A percentile compares a stretch with the other conserved stretches of the same genome.
phyloP scores from a whole-genome alignment of 345 rosid genomes.

The Iberis pinnata region DNA sequence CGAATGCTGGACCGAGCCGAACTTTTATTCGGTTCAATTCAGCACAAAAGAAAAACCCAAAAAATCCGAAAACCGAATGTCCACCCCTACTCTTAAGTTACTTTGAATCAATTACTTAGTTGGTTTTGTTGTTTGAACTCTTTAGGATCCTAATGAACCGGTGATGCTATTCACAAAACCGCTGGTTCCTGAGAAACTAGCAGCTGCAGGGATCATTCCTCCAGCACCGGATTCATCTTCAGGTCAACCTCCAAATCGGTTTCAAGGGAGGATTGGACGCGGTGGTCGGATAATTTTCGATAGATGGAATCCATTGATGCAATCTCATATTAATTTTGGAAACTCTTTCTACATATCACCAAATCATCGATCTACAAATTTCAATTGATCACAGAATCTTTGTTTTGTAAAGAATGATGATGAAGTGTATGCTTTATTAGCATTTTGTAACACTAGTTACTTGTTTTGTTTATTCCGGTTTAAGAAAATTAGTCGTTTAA shows the following conservation, averaged over 20 bases:
- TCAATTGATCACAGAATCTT: no score
- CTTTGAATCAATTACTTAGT: background rate
- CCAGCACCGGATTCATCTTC: slow-evolving; percentile 44
- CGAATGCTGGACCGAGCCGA: no score
- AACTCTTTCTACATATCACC: slow-evolving; percentile 61
- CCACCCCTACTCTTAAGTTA: background rate
- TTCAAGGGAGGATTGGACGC: slow-evolving; percentile 88
- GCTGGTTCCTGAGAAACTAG: slow-evolving; percentile 78
- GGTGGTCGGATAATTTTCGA: slow-evolving; percentile 92
- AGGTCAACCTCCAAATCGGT: slow-evolving; percentile 39
- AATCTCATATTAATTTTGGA: slow-evolving; percentile 55
- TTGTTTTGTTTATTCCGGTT: slow-evolving; percentile 4
- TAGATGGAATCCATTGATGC: slow-evolving; percentile 89
- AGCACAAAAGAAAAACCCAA: no score
- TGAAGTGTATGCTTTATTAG: no score
- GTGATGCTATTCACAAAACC: slow-evolving; percentile 85
- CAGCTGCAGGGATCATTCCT: slow-evolving; percentile 77
- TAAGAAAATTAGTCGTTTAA: slow-evolving; percentile 3
- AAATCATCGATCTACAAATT: slow-evolving; percentile 46
- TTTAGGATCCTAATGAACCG: slow-evolving; percentile 86
- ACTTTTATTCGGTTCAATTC: no score
- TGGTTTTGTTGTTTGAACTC: background rate
- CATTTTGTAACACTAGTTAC: background rate
- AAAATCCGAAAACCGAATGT: no score
- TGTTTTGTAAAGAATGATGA: no score